Evolutionary conservation across 2,329 filamentous ascomycete species (phyloP), one percentile per base, ranked within the genome.

Genomic region (Venturia oleaginea): DNA sequence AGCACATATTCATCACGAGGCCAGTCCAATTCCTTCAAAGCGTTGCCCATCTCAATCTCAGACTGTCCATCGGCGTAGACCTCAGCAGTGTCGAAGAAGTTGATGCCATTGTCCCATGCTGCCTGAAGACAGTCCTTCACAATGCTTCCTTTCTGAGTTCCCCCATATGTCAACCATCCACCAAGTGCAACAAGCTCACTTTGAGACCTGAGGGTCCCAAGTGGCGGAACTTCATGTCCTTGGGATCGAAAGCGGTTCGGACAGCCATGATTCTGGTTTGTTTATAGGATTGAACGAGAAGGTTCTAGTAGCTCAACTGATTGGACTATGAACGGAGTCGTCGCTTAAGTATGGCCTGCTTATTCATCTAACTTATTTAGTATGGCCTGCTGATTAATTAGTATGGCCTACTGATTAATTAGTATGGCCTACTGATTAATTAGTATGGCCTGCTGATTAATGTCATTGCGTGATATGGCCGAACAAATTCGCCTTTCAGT

Each of bases 21-120:
- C 78, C 79, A 82, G 24, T 68, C 70, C 27, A 80, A 72, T 70
- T 80, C 76, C 70, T 79, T 79, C 65, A 81, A 74, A 62, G 77
- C 77, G 59, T 78, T 70, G 48, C 79, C 79, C 79, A 81, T 87
- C 68, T 85, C 83, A 59, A 84, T 76, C 72, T 88, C 86, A 30
- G 83, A 86, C 40, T 64, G 46, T 15, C 63, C 63, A 51, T 61
- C 51, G 22, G 63, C 51, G 42, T 64, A 64, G 3, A 34, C 32
- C 63, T 64, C 63, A 38, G 63, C 63, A 17, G 79, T 81, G 66
- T 81, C 77, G 68, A 78, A 79, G 72, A 80, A 80, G 71, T 81
- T 80, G 71, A 81, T 78, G 64, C 79, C 79, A 65, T 80, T 70
- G 68, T 79, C 72, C 76, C 78, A 82, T 0, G 79, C 79, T 22